phyloP scores from a whole-genome alignment of 169 alveolate species.

The Eimeria acervulina region DNA sequence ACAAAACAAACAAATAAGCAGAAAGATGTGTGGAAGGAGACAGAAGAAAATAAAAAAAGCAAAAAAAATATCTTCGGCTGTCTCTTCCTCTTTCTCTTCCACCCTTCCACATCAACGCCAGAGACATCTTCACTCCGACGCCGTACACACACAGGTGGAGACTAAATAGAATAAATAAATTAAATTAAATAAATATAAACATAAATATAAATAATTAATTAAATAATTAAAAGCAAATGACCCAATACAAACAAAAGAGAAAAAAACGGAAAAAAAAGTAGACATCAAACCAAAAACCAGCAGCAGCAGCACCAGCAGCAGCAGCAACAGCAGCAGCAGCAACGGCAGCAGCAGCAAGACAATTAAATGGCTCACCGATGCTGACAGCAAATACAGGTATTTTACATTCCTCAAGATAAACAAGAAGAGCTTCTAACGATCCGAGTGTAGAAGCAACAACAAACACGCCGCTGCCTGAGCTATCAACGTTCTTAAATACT shows the following conservation, averaged over 20 bases:
- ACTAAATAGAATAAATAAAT: neutral
- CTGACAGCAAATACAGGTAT: conserved; percentile 98
- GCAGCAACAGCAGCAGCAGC: conserved; percentile 25
- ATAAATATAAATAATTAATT: neutral
- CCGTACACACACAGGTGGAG: conserved; percentile 12
- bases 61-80: too few species aligned
- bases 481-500: conserved; percentile 95
- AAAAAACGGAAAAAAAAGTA: too few species aligned
- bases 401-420: conserved; percentile 95
- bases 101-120: neutral
- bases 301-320: conserved; percentile 40
- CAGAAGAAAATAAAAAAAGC: too few species aligned
- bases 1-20: too few species aligned
- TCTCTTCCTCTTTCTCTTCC: neutral
- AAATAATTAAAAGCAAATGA: too few species aligned
- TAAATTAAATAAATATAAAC: too few species aligned
- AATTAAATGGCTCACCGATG: conserved; percentile 91
- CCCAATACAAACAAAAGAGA: too few species aligned
- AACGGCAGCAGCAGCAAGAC: neutral
- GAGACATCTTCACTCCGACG: neutral
- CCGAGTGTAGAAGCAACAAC: conserved; percentile 99
- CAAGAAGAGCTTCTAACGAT: conserved; percentile 98
- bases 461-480: conserved; percentile 97
- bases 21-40: too few species aligned
- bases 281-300: too few species aligned